phyloP scores from a whole-genome alignment of 148 eudicot species.

The Nyssa sinensis region DNA sequence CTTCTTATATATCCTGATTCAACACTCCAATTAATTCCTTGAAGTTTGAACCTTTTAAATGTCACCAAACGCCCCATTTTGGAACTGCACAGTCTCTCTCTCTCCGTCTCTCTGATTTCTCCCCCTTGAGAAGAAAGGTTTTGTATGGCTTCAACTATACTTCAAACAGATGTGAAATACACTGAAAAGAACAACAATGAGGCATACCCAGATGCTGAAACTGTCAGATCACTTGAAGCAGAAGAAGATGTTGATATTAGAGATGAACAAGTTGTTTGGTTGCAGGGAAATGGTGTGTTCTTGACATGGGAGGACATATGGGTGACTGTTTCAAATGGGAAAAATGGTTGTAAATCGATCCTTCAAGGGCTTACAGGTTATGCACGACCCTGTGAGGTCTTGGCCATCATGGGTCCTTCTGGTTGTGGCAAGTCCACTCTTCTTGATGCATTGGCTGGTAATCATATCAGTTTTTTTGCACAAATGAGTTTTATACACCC shows the following conservation, averaged over 20 bases:
- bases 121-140: not conserved
- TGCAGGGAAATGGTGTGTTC: constrained; percentile 7
- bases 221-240: not conserved
- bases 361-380: constrained; percentile 38
- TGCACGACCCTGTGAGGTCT: constrained; percentile 33
- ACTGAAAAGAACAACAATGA: not conserved
- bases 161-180: not conserved
- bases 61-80: not conserved
- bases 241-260: too few species aligned
- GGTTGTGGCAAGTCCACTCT: constrained; percentile 51
- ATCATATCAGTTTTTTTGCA: too few species aligned
- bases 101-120: constrained; percentile 4
- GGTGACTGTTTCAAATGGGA: constrained; percentile 30
- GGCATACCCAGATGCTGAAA: not conserved
- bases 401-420: too few species aligned
- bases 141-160: constrained; percentile 2
- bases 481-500: too few species aligned
- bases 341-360: constrained; percentile 20
- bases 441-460: constrained; percentile 50
- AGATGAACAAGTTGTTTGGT: too few species aligned
- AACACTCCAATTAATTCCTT: not conserved
- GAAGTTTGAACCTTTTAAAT: not conserved
- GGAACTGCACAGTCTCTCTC: not conserved
- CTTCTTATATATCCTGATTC: not conserved
- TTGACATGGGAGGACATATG: constrained; percentile 42